Percentiles rank a stretch among this genome's conserved stretches.
Evolutionary conservation across 2,329 filamentous ascomycete genomes (phyloP).

Genomic region (Tolypocladium pustulatum): DNA sequence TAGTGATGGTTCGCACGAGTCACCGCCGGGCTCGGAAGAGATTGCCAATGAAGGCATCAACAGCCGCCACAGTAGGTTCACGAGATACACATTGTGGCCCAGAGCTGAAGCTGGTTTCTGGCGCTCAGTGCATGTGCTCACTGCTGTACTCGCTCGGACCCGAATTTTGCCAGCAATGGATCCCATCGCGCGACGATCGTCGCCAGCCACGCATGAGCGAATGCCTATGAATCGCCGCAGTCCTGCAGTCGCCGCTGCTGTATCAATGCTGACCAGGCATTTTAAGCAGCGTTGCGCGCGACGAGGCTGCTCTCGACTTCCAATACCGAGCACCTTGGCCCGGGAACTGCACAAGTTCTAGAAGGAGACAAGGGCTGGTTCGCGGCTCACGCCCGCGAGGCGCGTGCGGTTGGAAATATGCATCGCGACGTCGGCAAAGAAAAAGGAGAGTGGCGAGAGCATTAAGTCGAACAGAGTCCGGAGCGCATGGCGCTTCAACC

Average conservation of each 20-base stretch:
- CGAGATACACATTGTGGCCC: neutral
- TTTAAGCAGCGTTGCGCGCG: conserved; percentile 31
- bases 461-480: conserved; percentile 59
- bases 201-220: conserved; percentile 1
- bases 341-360: conserved; percentile 14
- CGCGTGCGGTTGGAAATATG: conserved; percentile 1
- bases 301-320: conserved; percentile 52
- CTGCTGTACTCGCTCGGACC: conserved; percentile 39
- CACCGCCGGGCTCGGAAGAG: neutral
- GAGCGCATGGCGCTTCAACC: conserved; percentile 60
- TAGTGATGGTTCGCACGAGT: neutral
- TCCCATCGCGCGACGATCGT: conserved; percentile 2
- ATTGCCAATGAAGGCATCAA: neutral
- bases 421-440: conserved; percentile 16
- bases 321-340: conserved; percentile 20
- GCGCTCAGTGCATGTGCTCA: conserved; percentile 25
- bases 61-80: neutral
- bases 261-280: conserved; percentile 42
- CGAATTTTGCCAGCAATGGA: conserved; percentile 2
- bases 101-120: neutral
- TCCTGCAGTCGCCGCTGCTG: conserved; percentile 15
- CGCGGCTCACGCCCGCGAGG: neutral
- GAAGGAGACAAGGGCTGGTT: conserved; percentile 20
- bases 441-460: conserved; percentile 25
- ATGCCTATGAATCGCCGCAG: conserved; percentile 8